Evolutionary conservation across 2,329 filamentous ascomycete genomes (phyloP), one percentile per base, ranked within the genome.

Genomic region (Aspergillus phoenicis): DNA sequence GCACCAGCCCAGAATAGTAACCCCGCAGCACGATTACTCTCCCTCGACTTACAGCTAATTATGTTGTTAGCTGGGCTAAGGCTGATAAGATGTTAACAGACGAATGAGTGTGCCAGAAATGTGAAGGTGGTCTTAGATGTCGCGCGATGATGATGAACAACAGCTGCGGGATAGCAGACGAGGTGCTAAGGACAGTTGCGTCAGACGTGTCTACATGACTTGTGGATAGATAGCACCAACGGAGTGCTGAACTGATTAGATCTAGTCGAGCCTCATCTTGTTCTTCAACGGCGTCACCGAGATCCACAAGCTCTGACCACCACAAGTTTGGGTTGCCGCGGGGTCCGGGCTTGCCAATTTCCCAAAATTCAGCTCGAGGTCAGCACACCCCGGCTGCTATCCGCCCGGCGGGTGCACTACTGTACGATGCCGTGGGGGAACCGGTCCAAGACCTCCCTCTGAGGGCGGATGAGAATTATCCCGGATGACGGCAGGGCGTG

Each of bases 291-390:
- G 26, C 53, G 53, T 56, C 41, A 57, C 57, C 39, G 52, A 60
- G 58, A 57, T 60, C 52, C 58, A 60, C 52, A 63, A 61, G 62
- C 62, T 61, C 62, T 63, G 62, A 61, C 62, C 62, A 63, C 52
- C 36, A 10, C 53, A n/a, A 45, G 39, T 47, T 47, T 47, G 17
- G 53, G 45, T 45, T 17, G 26, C 39, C 13, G 61, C 61, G 49
- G 57, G 52, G 36, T 17, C 11, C 49, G 56, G 38, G 20, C 52
- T 51, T 51, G 39, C 52, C 49, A 36, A 39, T 56, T 58, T 59
- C 59, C 59, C 58, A 36, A 58, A 51, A 58, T 61, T 52, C 53
- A 56, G 38, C 39, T 56, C 36, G 24, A 59, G 53, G 49, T 57
- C 47, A 60, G 53, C 57, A 51, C 53, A 56, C 53, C 24, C 53